Evolutionary conservation across 2,329 filamentous ascomycete species (phyloP), one percentile per base, ranked within the genome.

Genomic region (Colletotrichum cuscutae): DNA sequence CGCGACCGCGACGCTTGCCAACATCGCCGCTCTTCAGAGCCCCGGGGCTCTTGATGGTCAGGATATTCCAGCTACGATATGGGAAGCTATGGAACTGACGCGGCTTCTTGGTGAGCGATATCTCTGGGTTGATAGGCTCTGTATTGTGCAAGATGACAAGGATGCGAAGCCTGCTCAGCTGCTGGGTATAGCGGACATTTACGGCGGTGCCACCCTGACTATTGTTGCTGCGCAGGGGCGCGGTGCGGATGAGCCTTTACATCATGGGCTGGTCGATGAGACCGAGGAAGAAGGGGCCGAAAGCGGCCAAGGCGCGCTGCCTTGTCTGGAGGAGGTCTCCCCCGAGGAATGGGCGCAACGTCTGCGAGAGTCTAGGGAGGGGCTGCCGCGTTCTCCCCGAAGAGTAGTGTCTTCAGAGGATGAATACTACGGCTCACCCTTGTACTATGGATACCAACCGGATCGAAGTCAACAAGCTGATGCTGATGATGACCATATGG

Each of bases 51-150:
- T 54, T 1, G 4, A 15, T 5, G 7, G 15, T 1, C 32, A 19
- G 2, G 6, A 13, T 13, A 22, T 53, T 64, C 46, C 61, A 6
- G 3, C 13, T 9, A 64, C 26, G n/a, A 56, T 64, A 26, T 15
- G 46, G 4, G 35, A 64, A 5, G 46, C 61, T 15, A 54, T 64
- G 26, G n/a, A 64, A 11, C 2, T 64, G 22, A 52, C 42, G 2
- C 13, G 35, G 22, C 19, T 52, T 2, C 28, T 64, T 24, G 52
- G 52, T 9, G 22, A 3, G 26, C 42, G 30, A 0, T 64, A 64
- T 54, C 42, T 64, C n/a, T 64, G 61, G 61, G 61, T 64, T 1
- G 61, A 64, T 19, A 64, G 61, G 28, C 61, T 64, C 5, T 64
- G 46, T 6, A 30, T 64, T 5, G 26, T 64, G 2, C 61, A 64